Evolutionary conservation across 495 filamentous ascomycete species (phyloP).

Genomic region (Hyaloscypha finlandica): DNA sequence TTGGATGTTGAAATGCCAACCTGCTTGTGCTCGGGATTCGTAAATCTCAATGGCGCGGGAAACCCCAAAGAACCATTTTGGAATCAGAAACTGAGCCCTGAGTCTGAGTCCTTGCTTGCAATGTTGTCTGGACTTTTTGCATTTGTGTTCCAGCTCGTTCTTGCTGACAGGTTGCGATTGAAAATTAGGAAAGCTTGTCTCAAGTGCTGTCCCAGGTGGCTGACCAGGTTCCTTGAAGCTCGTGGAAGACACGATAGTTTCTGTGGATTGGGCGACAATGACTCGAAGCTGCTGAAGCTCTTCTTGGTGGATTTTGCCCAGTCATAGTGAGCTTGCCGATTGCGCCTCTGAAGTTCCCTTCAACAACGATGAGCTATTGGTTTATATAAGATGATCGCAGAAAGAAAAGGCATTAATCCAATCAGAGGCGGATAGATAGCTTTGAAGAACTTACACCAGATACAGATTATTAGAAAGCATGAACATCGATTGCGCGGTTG

Average conservation of each 20-base stretch:
- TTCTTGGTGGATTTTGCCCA: neutral
- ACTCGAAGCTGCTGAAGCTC: neutral
- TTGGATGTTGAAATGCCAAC: neutral
- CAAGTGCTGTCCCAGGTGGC: neutral
- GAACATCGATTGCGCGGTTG: neutral
- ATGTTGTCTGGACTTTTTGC: neutral
- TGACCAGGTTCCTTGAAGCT: neutral
- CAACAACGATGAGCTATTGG: neutral
- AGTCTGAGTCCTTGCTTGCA: neutral
- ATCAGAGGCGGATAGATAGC: too few relatives aligned
- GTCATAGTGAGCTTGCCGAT: neutral
- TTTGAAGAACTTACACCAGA: neutral
- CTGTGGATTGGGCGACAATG: neutral
- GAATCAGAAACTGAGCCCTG: neutral
- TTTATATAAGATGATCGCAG: neutral
- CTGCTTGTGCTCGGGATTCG: neutral
- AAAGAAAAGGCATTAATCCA: neutral
- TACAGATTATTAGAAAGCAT: neutral
- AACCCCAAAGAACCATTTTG: neutral
- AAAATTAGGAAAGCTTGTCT: neutral
- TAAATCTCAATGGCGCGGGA: neutral
- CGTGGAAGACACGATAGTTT: neutral
- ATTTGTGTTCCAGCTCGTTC: neutral
- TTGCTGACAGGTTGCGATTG: neutral
- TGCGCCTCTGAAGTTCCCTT: neutral